phyloP scores from a whole-genome alignment of 2,329 filamentous ascomycete species.

The Cyanodermella asteris region DNA sequence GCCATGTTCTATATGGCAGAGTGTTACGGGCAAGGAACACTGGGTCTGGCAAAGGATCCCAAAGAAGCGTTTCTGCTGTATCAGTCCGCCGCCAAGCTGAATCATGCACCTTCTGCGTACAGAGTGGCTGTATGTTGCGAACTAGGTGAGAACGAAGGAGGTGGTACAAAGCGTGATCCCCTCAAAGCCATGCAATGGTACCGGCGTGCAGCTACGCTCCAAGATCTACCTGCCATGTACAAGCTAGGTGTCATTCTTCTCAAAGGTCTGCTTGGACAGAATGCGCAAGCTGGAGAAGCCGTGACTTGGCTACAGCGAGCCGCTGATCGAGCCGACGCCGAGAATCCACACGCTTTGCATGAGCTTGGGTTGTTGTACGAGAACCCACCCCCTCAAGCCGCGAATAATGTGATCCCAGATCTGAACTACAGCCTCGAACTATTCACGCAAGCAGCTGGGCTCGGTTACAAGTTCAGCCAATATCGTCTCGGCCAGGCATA shows the following conservation, averaged over 20 bases:
- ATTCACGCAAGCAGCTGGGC: slow-evolving; percentile 63
- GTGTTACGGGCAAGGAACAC: slow-evolving; percentile 58
- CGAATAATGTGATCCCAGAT: too few species aligned
- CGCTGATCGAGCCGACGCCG: slow-evolving; percentile 63
- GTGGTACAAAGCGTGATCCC: slow-evolving; percentile 75
- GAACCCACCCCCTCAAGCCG: too few species aligned
- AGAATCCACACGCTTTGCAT: slow-evolving; percentile 89
- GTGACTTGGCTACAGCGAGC: slow-evolving; percentile 85
- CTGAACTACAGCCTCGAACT: slow-evolving; percentile 59
- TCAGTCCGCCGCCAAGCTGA: slow-evolving; percentile 76
- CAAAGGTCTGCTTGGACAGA: slow-evolving; percentile 81
- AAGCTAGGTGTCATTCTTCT: slow-evolving; percentile 93
- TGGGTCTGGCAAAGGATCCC: slow-evolving; percentile 60
- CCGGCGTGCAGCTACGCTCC: slow-evolving; percentile 70
- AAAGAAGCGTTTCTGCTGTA: slow-evolving; percentile 90
- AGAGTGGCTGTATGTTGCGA: slow-evolving; percentile 93
- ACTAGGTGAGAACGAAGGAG: slow-evolving; percentile 82
- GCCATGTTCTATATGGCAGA: slow-evolving; percentile 92
- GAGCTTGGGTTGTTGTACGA: too few species aligned
- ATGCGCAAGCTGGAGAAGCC: slow-evolving; percentile 61
- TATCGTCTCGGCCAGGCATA: slow-evolving; percentile 72
- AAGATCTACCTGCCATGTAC: slow-evolving; percentile 89
- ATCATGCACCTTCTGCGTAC: slow-evolving; percentile 73
- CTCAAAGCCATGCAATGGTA: slow-evolving; percentile 97
- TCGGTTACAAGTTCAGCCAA: slow-evolving; percentile 91